Base-by-base conservation (phyloP, 2,329 filamentous ascomycete species). In the Aspergillus sp. region DNA sequence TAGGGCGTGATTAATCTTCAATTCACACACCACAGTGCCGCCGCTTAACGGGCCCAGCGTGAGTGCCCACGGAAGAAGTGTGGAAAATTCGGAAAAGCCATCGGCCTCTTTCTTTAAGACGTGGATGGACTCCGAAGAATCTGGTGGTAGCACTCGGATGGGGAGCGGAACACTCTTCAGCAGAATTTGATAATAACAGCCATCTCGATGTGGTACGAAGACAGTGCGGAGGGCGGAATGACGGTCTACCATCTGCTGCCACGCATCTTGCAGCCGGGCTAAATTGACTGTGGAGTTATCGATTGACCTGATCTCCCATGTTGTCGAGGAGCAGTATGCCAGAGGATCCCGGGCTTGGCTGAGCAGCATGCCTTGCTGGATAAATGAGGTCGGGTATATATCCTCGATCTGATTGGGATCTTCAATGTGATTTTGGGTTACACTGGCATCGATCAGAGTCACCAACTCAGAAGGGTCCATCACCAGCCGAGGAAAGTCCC, bases 1-100 rank as follows among this genome's bases (percentile, higher is more conserved):
- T 27, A 68, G 59, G 6, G 64, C 61, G 43, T 68, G 65, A 37
- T 65, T 67, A 27, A 68, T 65, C 43, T 66, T 64, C 5, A 68
- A 44, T 39, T 67, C 66, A 30, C 8, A 19, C 12, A 40, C 6
- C 6, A 33, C 9, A 7, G 6, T 9, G 7, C 5, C 37, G 46
- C 19, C 43, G 43, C 10, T 49, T 19, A 27, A 7, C 10, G 6
- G 13, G 33, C 11, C 11, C 37, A 46, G 19, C 6, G 31, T 19
- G 9, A 45, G 26, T 2, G 7, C 35, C n/a, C n/a, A 19, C n/a
- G n/a, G n/a, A n/a, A n/a, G n/a, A n/a, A n/a, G n/a, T n/a, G n/a
- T 26, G 6, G 12, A 37, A 26, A 28, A n/a, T n/a, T n/a, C n/a
- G n/a, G n/a, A n/a, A n/a, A n/a, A n/a, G n/a, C n/a, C n/a, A n/a